A percentile compares a stretch with the other conserved stretches of the same genome.
phyloP scores from a whole-genome alignment of 73 alveolate species.

The Tetrahymena elliotti region DNA sequence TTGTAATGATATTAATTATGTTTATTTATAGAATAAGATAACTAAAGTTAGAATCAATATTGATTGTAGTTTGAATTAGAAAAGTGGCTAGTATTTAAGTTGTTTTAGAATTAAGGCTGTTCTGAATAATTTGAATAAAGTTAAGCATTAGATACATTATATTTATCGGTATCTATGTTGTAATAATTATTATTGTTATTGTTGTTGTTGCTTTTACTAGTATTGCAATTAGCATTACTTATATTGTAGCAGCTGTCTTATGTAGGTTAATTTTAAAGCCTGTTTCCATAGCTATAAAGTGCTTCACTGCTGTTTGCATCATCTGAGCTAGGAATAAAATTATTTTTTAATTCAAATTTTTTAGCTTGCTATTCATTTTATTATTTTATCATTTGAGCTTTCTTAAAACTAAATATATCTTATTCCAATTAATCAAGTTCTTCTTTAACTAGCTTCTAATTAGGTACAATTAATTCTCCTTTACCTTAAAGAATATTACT shows the following conservation, averaged over 20 bases:
- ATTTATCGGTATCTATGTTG: neutral
- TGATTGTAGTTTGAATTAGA: neutral
- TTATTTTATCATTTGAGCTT: neutral
- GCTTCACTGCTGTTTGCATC: neutral
- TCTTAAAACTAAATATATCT: neutral
- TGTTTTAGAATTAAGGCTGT: neutral
- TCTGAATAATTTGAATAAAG: neutral
- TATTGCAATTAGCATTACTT: neutral
- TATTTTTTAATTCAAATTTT: neutral
- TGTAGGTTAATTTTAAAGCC: neutral
- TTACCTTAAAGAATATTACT: neutral
- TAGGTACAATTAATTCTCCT: neutral
- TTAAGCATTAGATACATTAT: neutral
- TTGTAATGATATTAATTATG: neutral
- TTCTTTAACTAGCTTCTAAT: neutral
- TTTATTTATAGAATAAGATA: neutral
- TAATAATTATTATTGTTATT: neutral
- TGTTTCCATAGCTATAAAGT: neutral
- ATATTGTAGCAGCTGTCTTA: neutral
- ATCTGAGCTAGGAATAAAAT: neutral
- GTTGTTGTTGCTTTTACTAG: neutral
- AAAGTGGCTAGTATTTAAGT: neutral
- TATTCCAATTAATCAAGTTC: neutral
- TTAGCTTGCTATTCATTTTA: neutral
- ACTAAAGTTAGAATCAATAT: neutral